Conservation (phyloP, 345 rosid species). For the Diplotaxis tenuifolia region DNA sequence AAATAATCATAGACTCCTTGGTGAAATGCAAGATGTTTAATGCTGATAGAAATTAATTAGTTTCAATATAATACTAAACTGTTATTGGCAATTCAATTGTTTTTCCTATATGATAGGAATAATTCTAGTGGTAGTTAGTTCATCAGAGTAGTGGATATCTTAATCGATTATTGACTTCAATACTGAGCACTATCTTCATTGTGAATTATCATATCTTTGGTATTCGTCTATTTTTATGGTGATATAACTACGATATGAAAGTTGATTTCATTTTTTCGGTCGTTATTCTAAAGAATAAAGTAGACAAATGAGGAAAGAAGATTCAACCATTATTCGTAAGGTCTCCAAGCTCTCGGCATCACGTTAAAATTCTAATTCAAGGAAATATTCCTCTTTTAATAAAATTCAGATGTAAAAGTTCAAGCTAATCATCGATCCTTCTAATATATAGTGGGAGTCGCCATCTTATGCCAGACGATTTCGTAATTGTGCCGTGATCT, state of each 20-base stretch:
- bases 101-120: not conserved
- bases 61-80: not conserved
- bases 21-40: not conserved
- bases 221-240: not conserved
- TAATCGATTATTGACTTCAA: not conserved
- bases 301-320: slow-evolving; percentile 16
- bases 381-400: slow-evolving; percentile 11
- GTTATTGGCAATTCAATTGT: not conserved
- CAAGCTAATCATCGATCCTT: not conserved
- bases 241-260: not conserved
- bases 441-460: not conserved
- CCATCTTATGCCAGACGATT: not conserved
- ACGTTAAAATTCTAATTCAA: slow-evolving; percentile 29
- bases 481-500: not conserved
- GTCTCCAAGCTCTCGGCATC: slow-evolving; percentile 36
- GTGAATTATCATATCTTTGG: not conserved
- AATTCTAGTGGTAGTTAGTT: not conserved
- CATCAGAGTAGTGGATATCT: not conserved
- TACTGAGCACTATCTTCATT: not conserved
- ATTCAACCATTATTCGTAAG: slow-evolving; percentile 33
- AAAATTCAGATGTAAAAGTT: not conserved
- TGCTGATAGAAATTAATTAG: not conserved
- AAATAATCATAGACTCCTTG: not conserved
- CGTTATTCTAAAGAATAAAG: slow-evolving; percentile 7
- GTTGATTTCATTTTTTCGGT: not conserved